A percentile compares a stretch with the other conserved stretches of the same genome.
These are phyloP conservation scores for Lichtheimia hyalospora DNA, from an alignment of 371 early-diverging fungal genomes.

Conservation along the genomic window DNA sequence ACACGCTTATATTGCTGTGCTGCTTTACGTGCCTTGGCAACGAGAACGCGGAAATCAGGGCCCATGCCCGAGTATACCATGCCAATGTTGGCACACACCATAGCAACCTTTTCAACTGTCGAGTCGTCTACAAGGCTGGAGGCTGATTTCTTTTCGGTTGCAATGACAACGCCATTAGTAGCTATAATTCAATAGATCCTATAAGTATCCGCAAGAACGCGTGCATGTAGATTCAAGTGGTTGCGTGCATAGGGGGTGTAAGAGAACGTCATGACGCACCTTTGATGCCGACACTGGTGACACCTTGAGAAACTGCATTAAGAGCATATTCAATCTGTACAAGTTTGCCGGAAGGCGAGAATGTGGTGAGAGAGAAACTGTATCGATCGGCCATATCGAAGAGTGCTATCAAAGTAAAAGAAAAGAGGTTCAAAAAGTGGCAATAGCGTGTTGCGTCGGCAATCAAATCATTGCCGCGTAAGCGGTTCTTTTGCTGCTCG, in stretches of 20 bases:
- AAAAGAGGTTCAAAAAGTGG: not conserved
- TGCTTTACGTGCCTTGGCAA: constrained; percentile 92
- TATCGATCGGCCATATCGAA: constrained; percentile 64
- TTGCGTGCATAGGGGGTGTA: not conserved
- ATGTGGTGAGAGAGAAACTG: constrained; percentile 98
- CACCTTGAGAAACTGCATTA: constrained; percentile 93
- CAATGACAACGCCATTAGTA: constrained; percentile 96
- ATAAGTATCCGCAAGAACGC: not conserved
- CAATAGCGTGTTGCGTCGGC: not conserved
- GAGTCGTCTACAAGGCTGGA: constrained; percentile 93
- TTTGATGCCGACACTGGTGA: constrained; percentile 98
- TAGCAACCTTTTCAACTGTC: constrained; percentile 86
- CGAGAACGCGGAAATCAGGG: constrained; percentile 95
- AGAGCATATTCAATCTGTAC: constrained; percentile 99
- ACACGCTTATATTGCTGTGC: constrained; percentile 93
- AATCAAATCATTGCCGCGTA: too few relatives aligned
- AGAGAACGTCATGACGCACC: constrained; percentile 49
- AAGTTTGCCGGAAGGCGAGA: constrained; percentile 99
- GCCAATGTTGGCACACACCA: constrained; percentile 90
- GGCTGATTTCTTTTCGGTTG: constrained; percentile 95
- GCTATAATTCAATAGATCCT: constrained; percentile 50
- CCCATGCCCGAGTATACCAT: constrained; percentile 99
- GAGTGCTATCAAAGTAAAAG: not conserved
- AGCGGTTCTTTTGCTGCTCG: too few relatives aligned
- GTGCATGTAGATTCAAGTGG: not conserved